Evolutionary conservation across 2,329 filamentous ascomycete genomes (phyloP).

Genomic region (Zasmidium angulare): DNA sequence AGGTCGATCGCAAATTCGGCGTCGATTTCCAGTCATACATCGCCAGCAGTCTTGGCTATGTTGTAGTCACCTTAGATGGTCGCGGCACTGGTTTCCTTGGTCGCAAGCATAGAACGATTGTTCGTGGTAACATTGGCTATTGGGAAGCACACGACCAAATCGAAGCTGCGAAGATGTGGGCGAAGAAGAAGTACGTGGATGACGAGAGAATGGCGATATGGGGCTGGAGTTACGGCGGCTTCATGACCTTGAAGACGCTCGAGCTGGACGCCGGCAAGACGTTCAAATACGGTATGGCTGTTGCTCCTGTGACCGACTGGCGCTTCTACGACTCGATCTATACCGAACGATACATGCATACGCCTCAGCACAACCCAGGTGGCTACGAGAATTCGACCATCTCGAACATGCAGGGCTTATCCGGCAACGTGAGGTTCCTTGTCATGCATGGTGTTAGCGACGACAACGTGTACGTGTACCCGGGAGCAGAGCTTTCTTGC

Average conservation of each 20-base stretch:
- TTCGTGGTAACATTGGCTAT: slow-evolving; percentile 80
- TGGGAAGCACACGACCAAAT: slow-evolving; percentile 92
- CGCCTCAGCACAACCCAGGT: slow-evolving; percentile 72
- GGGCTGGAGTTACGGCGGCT: slow-evolving; percentile 98
- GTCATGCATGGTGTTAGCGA: slow-evolving; percentile 93
- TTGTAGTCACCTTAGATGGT: slow-evolving; percentile 92
- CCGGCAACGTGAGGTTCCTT: slow-evolving; percentile 79
- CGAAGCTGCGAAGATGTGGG: slow-evolving; percentile 81
- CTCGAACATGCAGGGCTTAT: slow-evolving; percentile 70
- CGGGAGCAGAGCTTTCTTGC: not conserved
- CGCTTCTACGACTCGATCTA: slow-evolving; percentile 91
- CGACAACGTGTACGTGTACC: slow-evolving; percentile 71
- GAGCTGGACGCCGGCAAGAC: slow-evolving; percentile 86
- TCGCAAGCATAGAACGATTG: slow-evolving; percentile 75
- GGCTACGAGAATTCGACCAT: slow-evolving; percentile 79
- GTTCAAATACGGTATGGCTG: slow-evolving; percentile 96
- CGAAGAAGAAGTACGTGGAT: slow-evolving; percentile 79
- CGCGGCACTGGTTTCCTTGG: slow-evolving; percentile 90
- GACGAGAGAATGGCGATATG: slow-evolving; percentile 82
- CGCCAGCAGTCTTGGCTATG: slow-evolving; percentile 80
- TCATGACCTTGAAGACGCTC: slow-evolving; percentile 90
- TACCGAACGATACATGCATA: slow-evolving; percentile 97
- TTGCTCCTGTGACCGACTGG: slow-evolving; percentile 98
- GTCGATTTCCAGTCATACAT: slow-evolving; percentile 92
- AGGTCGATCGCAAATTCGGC: slow-evolving; percentile 73